Evolutionary conservation across 179 eudicot genomes (phyloP).

Genomic region (Silene vulgaris): DNA sequence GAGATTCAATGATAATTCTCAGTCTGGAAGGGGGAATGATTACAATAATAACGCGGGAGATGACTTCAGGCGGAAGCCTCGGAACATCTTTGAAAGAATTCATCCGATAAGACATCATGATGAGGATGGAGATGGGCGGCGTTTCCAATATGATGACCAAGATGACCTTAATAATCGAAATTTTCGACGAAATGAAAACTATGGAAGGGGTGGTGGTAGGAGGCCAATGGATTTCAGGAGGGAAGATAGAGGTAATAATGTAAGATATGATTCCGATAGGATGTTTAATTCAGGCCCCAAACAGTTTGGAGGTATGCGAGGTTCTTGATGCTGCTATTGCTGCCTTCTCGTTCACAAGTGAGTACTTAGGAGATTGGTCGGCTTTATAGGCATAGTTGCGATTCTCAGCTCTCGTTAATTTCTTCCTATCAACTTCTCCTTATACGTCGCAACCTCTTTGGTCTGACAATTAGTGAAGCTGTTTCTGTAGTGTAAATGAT

Average conservation of each 20-base stretch:
- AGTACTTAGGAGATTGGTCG: too few relatives aligned
- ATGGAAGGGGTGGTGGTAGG: slow-evolving; percentile 27
- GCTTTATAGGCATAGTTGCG: too few relatives aligned
- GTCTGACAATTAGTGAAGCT: too few relatives aligned
- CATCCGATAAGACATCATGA: slow-evolving; percentile 38
- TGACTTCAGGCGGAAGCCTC: slow-evolving; percentile 38
- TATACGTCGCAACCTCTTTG: too few relatives aligned
- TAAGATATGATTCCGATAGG: slow-evolving; percentile 28
- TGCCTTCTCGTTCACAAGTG: too few relatives aligned
- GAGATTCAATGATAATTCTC: slow-evolving; percentile 41
- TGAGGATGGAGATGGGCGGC: slow-evolving; percentile 32
- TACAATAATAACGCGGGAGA: slow-evolving; percentile 23
- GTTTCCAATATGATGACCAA: slow-evolving; percentile 43
- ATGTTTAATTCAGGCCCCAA: slow-evolving; percentile 28
- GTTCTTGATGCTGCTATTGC: slow-evolving; percentile 23
- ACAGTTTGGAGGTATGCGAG: slow-evolving; percentile 31
- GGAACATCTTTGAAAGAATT: slow-evolving; percentile 36
- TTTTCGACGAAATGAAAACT: slow-evolving; percentile 25
- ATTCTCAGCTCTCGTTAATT: too few relatives aligned
- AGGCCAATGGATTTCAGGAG: slow-evolving; percentile 34
- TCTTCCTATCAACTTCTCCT: too few relatives aligned
- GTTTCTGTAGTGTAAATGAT: too few relatives aligned
- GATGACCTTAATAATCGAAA: slow-evolving; percentile 29
- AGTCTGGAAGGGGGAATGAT: slow-evolving; percentile 35
- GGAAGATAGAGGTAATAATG: slow-evolving; percentile 30